These are phyloP conservation scores for Rubia tinctorum DNA, from an alignment of 305 asterid genomes.

Conservation along the genomic window DNA sequence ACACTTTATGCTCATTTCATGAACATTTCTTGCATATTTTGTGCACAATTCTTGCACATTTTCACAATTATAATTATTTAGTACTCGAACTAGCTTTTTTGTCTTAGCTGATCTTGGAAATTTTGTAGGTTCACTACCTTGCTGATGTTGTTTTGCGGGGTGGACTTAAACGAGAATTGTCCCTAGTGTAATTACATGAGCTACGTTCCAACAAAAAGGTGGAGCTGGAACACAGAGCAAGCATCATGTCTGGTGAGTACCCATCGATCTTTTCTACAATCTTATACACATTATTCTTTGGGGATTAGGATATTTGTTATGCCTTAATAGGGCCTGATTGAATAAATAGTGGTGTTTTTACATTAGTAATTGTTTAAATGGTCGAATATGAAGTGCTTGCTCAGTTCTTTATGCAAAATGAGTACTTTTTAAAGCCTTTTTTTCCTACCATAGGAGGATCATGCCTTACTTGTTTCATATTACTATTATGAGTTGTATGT, in stretches of 20 bases:
- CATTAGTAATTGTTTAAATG: no score
- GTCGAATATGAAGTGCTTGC: no score
- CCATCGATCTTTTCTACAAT: no score
- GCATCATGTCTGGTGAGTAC: constrained; percentile 41
- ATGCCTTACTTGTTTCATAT: no score
- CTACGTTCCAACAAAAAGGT: constrained; percentile 41
- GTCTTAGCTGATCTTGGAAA: background rate
- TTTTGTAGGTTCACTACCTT: constrained; percentile 30
- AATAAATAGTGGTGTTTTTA: no score
- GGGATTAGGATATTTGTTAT: no score
- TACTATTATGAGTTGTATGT: no score
- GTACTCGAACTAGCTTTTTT: background rate
- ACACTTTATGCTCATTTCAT: no score
- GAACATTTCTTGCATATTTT: background rate
- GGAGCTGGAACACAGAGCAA: constrained; percentile 41
- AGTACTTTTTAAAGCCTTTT: no score
- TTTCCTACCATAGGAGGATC: no score
- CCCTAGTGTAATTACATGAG: constrained; percentile 53
- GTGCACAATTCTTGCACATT: background rate
- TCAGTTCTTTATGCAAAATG: no score
- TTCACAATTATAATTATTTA: background rate
- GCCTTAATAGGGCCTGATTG: no score
- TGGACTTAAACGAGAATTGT: constrained; percentile 40
- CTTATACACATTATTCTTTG: background rate
- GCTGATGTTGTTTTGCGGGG: constrained; percentile 43